Evolutionary conservation across 208 protist species (phyloP), one percentile per base, ranked within the genome.

Genomic region (Naegleria fowleri): DNA sequence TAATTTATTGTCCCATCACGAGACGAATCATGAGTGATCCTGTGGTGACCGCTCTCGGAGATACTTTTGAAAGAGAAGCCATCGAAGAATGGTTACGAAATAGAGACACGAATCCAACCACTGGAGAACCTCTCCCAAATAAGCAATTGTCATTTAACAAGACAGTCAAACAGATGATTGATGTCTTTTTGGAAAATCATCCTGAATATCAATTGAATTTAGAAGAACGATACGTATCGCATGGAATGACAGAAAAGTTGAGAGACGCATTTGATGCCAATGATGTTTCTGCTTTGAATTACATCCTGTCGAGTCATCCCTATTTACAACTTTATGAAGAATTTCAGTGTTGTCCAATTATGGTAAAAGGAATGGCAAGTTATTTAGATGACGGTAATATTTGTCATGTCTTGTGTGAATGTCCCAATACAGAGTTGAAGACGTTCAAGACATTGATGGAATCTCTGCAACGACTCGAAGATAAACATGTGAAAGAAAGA

Each of bases 41-140:
- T 0, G 96, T 98, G n/a, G 55, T 90, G n/a, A 96, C 96, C 11
- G 83, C 79, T 55, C 96, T 97, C 87, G 95, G 95, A 36, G 94
- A 96, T 92, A 96, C 95, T n/a, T 98, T 97, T 92, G 96, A 97
- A 36, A 93, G 96, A 36, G 93, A 95, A 52, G 94, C 94, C 38
- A 97, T 98, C 41, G 91, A 94, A 89, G 90, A 91, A 90, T 97
- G 96, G 96, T 91, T 97, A 25, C 76, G 67, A 4, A 59, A 4
- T 13, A 11, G n/a, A 43, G 36, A 86, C 0, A 86, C 83, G 5
- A 43, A 86, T 40, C 83, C 83, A 19, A n/a, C 40, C 16, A 86
- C 83, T 48, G 40, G 40, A 5, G 38, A 86, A 40, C 76, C 16
- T 15, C 29, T 84, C 2, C 55, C 76, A 0, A 84, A 84, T 39